Base-by-base conservation (phyloP, 2,329 filamentous ascomycete species). In the Dactylellina drechsleri region DNA sequence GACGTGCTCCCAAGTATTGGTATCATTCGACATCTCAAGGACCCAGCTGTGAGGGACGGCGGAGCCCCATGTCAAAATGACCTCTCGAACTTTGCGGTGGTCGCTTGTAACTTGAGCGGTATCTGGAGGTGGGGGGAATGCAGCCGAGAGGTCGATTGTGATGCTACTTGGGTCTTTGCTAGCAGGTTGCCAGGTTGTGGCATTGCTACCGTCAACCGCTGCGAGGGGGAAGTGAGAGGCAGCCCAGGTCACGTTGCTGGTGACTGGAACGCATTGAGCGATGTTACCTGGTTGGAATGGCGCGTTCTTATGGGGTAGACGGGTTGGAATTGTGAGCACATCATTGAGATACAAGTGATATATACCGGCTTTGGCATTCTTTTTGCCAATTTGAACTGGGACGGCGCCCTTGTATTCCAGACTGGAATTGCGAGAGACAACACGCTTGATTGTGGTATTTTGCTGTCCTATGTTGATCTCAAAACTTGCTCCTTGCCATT, bases 201-300 rank as follows among this genome's bases (percentile, higher is more conserved):
- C 86, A 4, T 86, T 83, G 1, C 88, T 88, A 61, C 90, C 90
- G 78, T 92, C 90, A 59, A 90, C 85, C 1, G 88, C 89, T 0
- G 86, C 84, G 61, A 90, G 83, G 0, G 90, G 89, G 82, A 92
- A 91, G 80, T 92, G 90, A 13, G 90, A 90, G 0, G 88, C 86
- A 26, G 85, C 82, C 78, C 85, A 87, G 1, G 80, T 79, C 45
- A 84, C 80, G 0, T 82, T 80, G 1, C 86, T 87, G 15, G 80
- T 80, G 0, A 86, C 85, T 0, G 87, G 84, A 2, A 83, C 84
- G 80, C 90, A 92, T 82, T 92, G 90, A 0, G 87, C 84, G 28
- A 91, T 83, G 79, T 92, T 91, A 7, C 85, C 85, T 0, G 83
- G 78, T 1, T 86, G 75, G 67, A 79, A 81, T 0, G 89, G 90